Conservation (phyloP, 1,284 basidiomycete species). For the Moniliella sp. region DNA sequence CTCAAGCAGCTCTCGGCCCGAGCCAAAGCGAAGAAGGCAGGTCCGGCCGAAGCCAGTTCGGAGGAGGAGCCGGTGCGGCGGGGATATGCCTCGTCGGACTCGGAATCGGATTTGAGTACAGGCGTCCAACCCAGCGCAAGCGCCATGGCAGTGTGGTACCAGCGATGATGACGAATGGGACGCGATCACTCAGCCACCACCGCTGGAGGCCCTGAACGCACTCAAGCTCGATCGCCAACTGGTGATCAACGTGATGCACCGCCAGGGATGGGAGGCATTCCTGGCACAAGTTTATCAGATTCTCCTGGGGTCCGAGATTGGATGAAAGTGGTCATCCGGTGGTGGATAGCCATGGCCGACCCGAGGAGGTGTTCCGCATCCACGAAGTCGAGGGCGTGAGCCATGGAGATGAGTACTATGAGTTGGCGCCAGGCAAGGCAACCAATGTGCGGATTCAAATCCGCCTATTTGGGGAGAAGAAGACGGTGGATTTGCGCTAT, state of each 20-base stretch:
- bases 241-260: not conserved
- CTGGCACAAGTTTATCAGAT: not conserved
- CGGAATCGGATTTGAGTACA: too few relatives aligned
- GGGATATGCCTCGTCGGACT: too few relatives aligned
- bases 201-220: not conserved
- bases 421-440: not conserved
- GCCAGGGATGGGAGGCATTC: not conserved
- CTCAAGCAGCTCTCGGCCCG: not conserved
- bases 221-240: not conserved
- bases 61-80: too few relatives aligned
- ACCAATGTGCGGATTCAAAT: not conserved
- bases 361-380: not conserved
- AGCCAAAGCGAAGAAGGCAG: not conserved
- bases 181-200: not conserved
- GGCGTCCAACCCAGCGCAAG: too few relatives aligned
- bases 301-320: not conserved
- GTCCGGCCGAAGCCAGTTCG: too few relatives aligned
- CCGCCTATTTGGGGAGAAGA: not conserved
- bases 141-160: too few relatives aligned
- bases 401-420: not conserved
- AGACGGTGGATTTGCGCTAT: not conserved
- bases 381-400: not conserved
- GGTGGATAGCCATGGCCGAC: not conserved
- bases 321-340: not conserved
- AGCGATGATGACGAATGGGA: not conserved